phyloP scores from a whole-genome alignment of 2,329 filamentous ascomycete species.

The Plenodomus lindquistii region DNA sequence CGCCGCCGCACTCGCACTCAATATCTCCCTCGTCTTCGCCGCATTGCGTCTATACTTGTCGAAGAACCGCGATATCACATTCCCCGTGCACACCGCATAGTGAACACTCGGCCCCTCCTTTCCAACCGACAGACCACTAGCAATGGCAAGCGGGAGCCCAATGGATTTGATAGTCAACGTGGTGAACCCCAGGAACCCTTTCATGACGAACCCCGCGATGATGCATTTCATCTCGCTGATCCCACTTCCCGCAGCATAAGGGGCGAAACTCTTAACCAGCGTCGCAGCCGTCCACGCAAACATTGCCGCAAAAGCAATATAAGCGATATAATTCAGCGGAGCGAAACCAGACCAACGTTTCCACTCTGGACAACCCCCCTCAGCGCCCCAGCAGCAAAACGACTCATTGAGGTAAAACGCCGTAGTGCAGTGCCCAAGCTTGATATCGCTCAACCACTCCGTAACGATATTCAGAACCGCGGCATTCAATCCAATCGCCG shows the following conservation, averaged over 20 bases:
- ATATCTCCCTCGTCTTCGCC: conserved; percentile 90
- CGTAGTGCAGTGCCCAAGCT: conserved; percentile 92
- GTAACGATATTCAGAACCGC: conserved; percentile 93
- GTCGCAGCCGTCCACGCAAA: conserved; percentile 83
- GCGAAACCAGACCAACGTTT: conserved; percentile 81
- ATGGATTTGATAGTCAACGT: conserved; percentile 94
- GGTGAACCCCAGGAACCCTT: conserved; percentile 90
- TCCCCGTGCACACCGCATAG: conserved; percentile 96
- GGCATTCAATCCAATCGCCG: conserved; percentile 91
- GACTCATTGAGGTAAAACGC: conserved; percentile 96
- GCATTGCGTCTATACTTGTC: conserved; percentile 90
- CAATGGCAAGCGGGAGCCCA: conserved; percentile 86
- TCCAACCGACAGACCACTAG: conserved; percentile 89
- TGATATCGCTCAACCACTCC: conserved; percentile 95
- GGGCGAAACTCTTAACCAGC: conserved; percentile 88
- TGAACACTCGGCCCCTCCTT: conserved; percentile 99
- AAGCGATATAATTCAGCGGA: conserved; percentile 82
- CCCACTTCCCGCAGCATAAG: conserved; percentile 93
- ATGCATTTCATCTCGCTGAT: conserved; percentile 99
- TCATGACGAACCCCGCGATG: conserved; percentile 98
- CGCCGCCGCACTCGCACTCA: conserved; percentile 91
- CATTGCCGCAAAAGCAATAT: conserved; percentile 79
- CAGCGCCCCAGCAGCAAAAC: conserved; percentile 97
- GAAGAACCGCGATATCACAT: conserved; percentile 92
- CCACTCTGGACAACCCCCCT: conserved; percentile 88